phyloP scores from a whole-genome alignment of 208 protist genomes.

The Trypanosoma brucei region DNA sequence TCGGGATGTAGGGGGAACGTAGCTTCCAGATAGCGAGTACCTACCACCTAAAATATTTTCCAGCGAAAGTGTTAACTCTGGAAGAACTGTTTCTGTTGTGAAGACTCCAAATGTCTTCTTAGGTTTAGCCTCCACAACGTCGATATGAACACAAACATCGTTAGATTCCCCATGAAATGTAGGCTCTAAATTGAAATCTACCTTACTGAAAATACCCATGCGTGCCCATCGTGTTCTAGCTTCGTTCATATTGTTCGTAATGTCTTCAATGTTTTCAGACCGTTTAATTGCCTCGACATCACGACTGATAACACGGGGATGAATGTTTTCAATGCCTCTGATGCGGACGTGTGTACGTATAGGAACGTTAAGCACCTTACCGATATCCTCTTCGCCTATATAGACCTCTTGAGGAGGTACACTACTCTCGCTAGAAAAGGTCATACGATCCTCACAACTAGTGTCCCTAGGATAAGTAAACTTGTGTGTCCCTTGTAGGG shows the following conservation, averaged over 20 bases:
- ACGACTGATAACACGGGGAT: conserved; percentile 59
- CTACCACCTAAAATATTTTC: conserved; percentile 73
- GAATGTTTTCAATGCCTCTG: conserved; percentile 41
- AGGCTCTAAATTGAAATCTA: conserved; percentile 82
- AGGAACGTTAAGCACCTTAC: conserved; percentile 31
- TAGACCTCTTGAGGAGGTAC: conserved; percentile 25
- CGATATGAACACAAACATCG: conserved; percentile 75
- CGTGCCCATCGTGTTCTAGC: conserved; percentile 51
- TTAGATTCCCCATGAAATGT: conserved; percentile 53
- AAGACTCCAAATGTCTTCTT: conserved; percentile 78
- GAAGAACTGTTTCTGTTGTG: conserved; percentile 76
- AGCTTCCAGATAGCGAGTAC: conserved; percentile 75
- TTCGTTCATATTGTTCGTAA: conserved; percentile 43
- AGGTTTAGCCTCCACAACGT: conserved; percentile 61
- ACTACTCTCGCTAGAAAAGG: background rate
- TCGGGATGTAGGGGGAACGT: conserved; percentile 72
- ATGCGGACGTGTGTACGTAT: conserved; percentile 72
- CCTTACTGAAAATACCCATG: conserved; percentile 62
- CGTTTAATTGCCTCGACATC: conserved; percentile 75
- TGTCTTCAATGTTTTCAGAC: conserved; percentile 55
- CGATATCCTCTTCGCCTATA: conserved; percentile 53
- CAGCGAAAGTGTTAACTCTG: conserved; percentile 65
- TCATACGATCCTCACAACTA: background rate
- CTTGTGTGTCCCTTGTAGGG: background rate
- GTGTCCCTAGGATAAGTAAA: background rate